A percentile compares a stretch with the other conserved stretches of the same genome.
Conservation (phyloP, 495 filamentous ascomycete species). For the Usnea hakonensis region DNA sequence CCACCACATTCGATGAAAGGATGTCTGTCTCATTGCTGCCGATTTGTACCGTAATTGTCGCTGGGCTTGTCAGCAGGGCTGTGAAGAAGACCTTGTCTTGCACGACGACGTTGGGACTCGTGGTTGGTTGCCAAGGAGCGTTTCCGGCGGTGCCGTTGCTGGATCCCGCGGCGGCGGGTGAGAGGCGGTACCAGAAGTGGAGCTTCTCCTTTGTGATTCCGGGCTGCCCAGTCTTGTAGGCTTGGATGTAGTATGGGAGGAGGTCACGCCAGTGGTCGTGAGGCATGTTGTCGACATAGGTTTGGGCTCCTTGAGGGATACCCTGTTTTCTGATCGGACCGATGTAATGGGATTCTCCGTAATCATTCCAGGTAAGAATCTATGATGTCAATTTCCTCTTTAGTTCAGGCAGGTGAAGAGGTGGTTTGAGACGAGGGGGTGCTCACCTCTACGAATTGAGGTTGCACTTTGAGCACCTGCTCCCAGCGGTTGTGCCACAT, state of each 20-base stretch:
- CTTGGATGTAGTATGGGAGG: conserved; percentile 55
- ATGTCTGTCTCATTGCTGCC: conserved; percentile 37
- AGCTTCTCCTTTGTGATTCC: conserved; percentile 41
- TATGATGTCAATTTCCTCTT: conserved; percentile 14
- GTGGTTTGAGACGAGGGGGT: conserved; percentile 42
- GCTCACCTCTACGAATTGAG: conserved; percentile 49
- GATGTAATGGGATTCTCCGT: conserved; percentile 68
- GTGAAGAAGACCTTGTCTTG: conserved; percentile 30
- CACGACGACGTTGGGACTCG: conserved; percentile 14
- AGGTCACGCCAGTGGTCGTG: conserved; percentile 48
- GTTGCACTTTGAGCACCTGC: conserved; percentile 54
- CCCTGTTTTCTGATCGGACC: conserved; percentile 34
- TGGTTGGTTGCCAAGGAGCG: conserved; percentile 25
- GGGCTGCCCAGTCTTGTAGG: conserved; percentile 45
- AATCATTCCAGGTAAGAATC: conserved; percentile 62
- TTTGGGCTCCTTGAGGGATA: conserved; percentile 44
- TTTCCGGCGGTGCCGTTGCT: conserved; percentile 35
- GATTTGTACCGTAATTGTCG: conserved; percentile 44
- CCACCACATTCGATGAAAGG: conserved; percentile 34
- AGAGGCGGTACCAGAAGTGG: conserved; percentile 55
- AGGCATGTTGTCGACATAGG: conserved; percentile 43
- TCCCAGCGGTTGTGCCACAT: conserved; percentile 71
- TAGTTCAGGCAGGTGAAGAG: neutral
- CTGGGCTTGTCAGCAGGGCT: conserved; percentile 26
- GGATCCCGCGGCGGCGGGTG: conserved; percentile 28